Evolutionary conservation across 768 basidiomycete species (phyloP).

Genomic region (Trametes meyenii): DNA sequence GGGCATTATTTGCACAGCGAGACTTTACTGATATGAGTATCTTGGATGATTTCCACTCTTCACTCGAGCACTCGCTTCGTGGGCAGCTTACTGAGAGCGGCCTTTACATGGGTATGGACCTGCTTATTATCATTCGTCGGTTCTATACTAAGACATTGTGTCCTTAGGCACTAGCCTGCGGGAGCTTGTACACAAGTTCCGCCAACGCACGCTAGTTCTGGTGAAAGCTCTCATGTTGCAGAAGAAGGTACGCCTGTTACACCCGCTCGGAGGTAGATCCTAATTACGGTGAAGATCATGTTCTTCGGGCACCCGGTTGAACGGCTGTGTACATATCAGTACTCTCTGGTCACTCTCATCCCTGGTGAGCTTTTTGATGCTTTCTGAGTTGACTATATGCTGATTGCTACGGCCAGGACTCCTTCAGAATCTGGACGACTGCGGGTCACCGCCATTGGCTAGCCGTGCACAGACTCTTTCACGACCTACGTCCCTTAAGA

Average conservation of each 20-base stretch:
- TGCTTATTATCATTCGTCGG: background rate
- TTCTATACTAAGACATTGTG: background rate
- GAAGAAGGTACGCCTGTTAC: slow-evolving; percentile 73
- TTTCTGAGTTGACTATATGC: background rate
- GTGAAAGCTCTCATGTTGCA: slow-evolving; percentile 94
- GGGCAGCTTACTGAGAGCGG: slow-evolving; percentile 89
- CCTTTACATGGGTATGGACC: slow-evolving; percentile 87
- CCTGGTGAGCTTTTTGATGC: slow-evolving; percentile 59
- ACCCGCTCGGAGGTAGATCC: slow-evolving; percentile 7
- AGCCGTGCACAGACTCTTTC: slow-evolving; percentile 61
- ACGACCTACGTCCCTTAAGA: slow-evolving; percentile 77
- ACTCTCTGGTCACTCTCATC: slow-evolving; percentile 91
- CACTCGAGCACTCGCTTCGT: slow-evolving; percentile 74
- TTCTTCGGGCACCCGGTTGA: slow-evolving; percentile 98
- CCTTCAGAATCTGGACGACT: slow-evolving; percentile 87
- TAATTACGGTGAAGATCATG: slow-evolving; percentile 67
- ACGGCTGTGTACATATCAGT: slow-evolving; percentile 94
- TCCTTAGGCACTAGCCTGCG: slow-evolving; percentile 73
- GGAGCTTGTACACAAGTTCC: slow-evolving; percentile 91
- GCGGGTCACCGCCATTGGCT: slow-evolving; percentile 82
- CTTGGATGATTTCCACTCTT: slow-evolving; percentile 82
- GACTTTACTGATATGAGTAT: slow-evolving; percentile 89
- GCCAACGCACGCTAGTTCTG: slow-evolving; percentile 90
- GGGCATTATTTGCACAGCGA: slow-evolving; percentile 68
- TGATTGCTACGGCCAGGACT: slow-evolving; percentile 54